Base-by-base conservation (phyloP, 148 eudicot genomes). In the Pharnaceum exiguum region DNA sequence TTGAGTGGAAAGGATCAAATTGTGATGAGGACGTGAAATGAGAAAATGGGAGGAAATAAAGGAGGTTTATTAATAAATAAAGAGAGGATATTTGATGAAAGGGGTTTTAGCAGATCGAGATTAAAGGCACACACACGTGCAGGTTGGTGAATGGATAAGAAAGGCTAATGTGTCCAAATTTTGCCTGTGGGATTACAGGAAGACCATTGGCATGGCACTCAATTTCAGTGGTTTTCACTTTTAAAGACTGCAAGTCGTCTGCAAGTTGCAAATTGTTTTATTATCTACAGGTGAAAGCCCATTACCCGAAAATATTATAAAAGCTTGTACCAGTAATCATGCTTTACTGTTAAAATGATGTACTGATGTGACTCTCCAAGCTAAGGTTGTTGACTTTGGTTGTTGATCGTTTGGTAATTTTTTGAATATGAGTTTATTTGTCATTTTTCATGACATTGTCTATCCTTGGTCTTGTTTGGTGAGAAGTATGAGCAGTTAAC, bases 131-230 rank as follows among this genome's bases (percentile, higher is more conserved):
- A n/a, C n/a, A 40, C 36, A 51, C 51, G 58, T 63, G 67, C 23
- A 29, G 30, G 11, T 13, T 42, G 22, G 25, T 53, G 49, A 38
- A 15, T 21, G 33, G 37, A 60, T 31, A 30, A 21, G 36, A 67
- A 6, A 25, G 37, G n/a, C n/a, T 28, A 40, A 63, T 50, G 22
- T 40, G 58, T 40, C 67, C 45, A 54, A 26, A 5, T 45, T 47
- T 19, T 23, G 59, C 68, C 59, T 42, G 26, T 53, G 32, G 43
- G 31, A 63, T 63, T 18, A 54, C 23, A 19, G 32, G 43, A 31
- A 63, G 59, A 30, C 68, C 59, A 49, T 56, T 63, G 59, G 59
- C 56, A 50, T 63, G 59, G 59, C 56, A 50, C 49, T 33, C 4
- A 49, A 29, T 11, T 50, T 49, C 36, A 38, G 66, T 49, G 55